Percentiles rank a stretch among this genome's conserved stretches.
Evolutionary conservation across 352 stramenopile genomes (phyloP).

Genomic region (Stramenopiles sp.): DNA sequence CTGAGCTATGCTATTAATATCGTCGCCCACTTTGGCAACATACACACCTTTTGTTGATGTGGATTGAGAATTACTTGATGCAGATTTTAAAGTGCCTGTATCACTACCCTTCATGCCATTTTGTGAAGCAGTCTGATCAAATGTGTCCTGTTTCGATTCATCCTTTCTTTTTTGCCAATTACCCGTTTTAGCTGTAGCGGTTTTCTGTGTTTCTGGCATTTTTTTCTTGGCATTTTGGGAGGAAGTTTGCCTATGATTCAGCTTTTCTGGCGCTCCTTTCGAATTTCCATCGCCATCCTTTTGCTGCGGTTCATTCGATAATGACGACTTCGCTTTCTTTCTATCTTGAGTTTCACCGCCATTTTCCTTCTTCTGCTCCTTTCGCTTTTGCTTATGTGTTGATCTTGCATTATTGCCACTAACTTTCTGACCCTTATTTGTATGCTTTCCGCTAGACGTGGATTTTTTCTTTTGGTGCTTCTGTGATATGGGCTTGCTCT

Average conservation of each 20-base stretch:
- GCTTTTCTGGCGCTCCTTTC: neutral
- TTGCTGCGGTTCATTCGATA: neutral
- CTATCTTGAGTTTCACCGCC: too few species aligned
- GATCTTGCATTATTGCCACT: too few species aligned
- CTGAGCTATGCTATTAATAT: neutral
- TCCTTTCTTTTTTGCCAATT: too few species aligned
- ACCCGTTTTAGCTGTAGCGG: neutral
- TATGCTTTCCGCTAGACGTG: too few species aligned
- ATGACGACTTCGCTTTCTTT: too few species aligned
- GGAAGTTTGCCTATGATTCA: neutral
- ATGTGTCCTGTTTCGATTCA: too few species aligned
- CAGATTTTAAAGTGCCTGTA: neutral
- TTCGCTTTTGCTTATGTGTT: too few species aligned
- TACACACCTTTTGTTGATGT: neutral
- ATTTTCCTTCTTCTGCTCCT: too few species aligned
- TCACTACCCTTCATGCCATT: neutral
- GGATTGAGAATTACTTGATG: neutral
- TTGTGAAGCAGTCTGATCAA: too few species aligned
- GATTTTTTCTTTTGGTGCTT: neutral
- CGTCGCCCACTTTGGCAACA: neutral
- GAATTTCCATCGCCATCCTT: neutral
- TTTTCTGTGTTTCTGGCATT: neutral
- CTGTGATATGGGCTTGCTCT: neutral
- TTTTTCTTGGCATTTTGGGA: neutral
- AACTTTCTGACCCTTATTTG: too few species aligned